These are phyloP conservation scores for Wallacemonas rigidus DNA, from an alignment of 208 protist genomes.

Conservation along the genomic window DNA sequence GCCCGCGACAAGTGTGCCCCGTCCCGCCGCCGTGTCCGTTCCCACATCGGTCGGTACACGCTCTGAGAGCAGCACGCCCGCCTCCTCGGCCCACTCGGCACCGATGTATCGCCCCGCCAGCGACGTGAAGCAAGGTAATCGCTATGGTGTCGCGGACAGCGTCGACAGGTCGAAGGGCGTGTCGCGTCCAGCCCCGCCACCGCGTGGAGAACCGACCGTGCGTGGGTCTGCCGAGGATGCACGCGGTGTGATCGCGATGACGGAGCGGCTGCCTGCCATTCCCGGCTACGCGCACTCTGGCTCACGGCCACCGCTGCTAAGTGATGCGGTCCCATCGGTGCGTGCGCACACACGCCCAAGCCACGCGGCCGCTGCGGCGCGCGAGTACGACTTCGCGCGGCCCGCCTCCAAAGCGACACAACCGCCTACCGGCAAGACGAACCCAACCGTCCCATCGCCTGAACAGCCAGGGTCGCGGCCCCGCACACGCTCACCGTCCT, in stretches of 20 bases:
- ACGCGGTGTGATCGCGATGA: neutral
- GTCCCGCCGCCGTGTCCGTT: slow-evolving; percentile 2
- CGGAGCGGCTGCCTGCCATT: slow-evolving; percentile 7
- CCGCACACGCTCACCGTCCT: neutral
- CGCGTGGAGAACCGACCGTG: slow-evolving; percentile 6
- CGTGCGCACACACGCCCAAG: too few species aligned
- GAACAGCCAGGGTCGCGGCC: neutral
- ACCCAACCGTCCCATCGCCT: neutral
- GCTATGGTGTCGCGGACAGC: too few species aligned
- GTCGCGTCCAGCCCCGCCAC: neutral
- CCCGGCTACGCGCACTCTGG: slow-evolving; percentile 17
- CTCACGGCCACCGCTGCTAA: slow-evolving; percentile 5
- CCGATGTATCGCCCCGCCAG: slow-evolving; percentile 5
- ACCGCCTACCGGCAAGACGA: neutral
- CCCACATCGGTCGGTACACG: slow-evolving; percentile 3
- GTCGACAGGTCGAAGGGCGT: too few species aligned
- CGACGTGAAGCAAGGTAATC: neutral
- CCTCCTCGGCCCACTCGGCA: slow-evolving; percentile 7
- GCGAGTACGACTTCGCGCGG: neutral
- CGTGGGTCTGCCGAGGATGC: slow-evolving; percentile 9
- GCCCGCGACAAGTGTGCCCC: neutral
- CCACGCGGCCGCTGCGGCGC: too few species aligned
- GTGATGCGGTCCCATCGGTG: neutral
- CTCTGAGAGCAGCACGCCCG: slow-evolving; percentile 1
- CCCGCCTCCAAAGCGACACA: too few species aligned